Conservation (phyloP, 1,284 basidiomycete genomes). For the Pisolithus thermaeus region DNA sequence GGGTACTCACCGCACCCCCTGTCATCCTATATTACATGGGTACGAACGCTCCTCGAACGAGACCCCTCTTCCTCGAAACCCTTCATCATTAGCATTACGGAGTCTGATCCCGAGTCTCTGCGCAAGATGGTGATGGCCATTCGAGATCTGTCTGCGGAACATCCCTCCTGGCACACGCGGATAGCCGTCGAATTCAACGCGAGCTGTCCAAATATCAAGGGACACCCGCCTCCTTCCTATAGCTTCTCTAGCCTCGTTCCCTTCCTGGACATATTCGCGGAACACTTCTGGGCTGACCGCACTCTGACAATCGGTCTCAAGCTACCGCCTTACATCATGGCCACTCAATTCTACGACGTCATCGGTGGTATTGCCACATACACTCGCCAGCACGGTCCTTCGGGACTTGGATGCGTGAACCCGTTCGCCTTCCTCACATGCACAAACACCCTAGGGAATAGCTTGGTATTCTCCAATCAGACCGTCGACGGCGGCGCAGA, state of each 20-base stretch:
- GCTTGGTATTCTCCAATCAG: constrained; percentile 57
- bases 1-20: constrained; percentile 76
- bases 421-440: constrained; percentile 64
- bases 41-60: constrained; percentile 44
- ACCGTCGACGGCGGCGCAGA: constrained; percentile 12
- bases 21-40: constrained; percentile 55
- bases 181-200: constrained; percentile 75
- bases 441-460: constrained; percentile 73
- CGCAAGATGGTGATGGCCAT: constrained; percentile 50
- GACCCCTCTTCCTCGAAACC: constrained; percentile 43
- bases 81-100: constrained; percentile 71
- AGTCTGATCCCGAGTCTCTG: constrained; percentile 46
- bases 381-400: constrained; percentile 17
- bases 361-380: constrained; percentile 38
- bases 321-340: constrained; percentile 70
- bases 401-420: constrained; percentile 19
- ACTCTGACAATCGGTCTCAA: constrained; percentile 72
- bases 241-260: constrained; percentile 38
- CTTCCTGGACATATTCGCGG: constrained; percentile 49
- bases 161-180: constrained; percentile 24
- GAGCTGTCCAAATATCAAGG: constrained; percentile 70
- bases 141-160: constrained; percentile 46
- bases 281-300: constrained; percentile 41
- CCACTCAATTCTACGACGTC: constrained; percentile 54
- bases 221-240: constrained; percentile 62